phyloP scores from a whole-genome alignment of 768 basidiomycete species.

The Nidularia pulvinata region DNA sequence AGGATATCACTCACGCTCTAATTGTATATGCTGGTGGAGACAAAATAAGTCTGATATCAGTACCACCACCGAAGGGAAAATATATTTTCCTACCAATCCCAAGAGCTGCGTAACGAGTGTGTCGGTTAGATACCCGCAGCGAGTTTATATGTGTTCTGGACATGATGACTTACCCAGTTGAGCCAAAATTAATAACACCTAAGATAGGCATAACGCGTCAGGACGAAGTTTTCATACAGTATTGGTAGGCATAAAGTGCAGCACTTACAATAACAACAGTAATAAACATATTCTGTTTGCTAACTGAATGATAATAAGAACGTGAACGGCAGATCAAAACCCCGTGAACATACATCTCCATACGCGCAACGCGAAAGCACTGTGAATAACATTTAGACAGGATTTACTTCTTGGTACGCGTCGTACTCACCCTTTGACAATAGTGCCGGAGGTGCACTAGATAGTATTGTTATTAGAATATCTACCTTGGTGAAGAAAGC shows the following conservation, averaged over 20 bases:
- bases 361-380: constrained; percentile 58
- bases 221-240: background rate
- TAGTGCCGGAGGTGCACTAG: constrained; percentile 34
- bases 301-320: constrained; percentile 34
- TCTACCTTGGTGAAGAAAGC: background rate
- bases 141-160: no score
- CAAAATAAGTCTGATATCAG: no score
- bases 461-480: background rate
- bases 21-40: constrained; percentile 35
- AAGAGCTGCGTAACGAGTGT: no score
- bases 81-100: no score
- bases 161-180: constrained; percentile 36
- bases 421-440: constrained; percentile 51
- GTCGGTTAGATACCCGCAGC: background rate
- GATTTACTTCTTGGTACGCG: background rate
- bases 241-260: background rate
- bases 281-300: constrained; percentile 45
- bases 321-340: background rate
- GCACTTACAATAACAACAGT: constrained; percentile 43
- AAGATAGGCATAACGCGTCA: background rate
- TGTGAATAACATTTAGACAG: constrained; percentile 11
- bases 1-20: constrained; percentile 30
- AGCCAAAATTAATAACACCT: constrained; percentile 38
- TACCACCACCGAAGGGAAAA: no score
- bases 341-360: constrained; percentile 49